These are phyloP conservation scores for Trichophyton simii DNA, from an alignment of 2,329 filamentous ascomycete species.

Conservation along the genomic window DNA sequence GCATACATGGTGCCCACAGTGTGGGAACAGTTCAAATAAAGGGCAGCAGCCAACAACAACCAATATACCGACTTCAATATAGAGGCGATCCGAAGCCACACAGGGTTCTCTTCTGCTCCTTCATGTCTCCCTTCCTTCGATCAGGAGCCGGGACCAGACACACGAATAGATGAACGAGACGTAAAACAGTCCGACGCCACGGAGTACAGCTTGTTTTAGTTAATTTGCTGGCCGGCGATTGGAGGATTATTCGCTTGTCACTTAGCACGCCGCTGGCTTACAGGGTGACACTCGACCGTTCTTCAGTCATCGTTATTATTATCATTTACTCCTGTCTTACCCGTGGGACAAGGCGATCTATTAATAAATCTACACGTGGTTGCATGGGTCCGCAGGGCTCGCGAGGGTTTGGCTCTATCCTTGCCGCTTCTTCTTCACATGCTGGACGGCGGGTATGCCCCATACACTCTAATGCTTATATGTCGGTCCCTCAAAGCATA, in stretches of 20 bases:
- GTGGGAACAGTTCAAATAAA: too few relatives aligned
- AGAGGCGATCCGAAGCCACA: background rate
- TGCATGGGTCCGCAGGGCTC: background rate
- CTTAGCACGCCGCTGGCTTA: too few relatives aligned
- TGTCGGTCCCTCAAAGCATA: background rate
- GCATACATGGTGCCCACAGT: too few relatives aligned
- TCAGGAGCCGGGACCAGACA: constrained; percentile 1
- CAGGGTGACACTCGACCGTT: background rate
- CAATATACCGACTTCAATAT: too few relatives aligned
- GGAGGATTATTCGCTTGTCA: background rate
- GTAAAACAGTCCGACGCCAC: background rate
- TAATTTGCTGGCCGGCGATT: background rate
- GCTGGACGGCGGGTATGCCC: background rate
- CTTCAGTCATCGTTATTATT: background rate
- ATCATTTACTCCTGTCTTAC: background rate
- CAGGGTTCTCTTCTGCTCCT: background rate
- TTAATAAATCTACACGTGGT: background rate
- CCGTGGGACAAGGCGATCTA: background rate
- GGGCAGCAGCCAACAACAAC: too few relatives aligned
- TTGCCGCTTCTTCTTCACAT: background rate
- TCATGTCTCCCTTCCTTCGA: background rate
- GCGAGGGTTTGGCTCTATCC: background rate
- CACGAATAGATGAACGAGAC: background rate
- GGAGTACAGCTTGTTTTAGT: too few relatives aligned
- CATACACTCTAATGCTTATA: background rate